Evolutionary conservation across 257 asterid genomes (phyloP).

Genomic region (Gardenia jasminoides): DNA sequence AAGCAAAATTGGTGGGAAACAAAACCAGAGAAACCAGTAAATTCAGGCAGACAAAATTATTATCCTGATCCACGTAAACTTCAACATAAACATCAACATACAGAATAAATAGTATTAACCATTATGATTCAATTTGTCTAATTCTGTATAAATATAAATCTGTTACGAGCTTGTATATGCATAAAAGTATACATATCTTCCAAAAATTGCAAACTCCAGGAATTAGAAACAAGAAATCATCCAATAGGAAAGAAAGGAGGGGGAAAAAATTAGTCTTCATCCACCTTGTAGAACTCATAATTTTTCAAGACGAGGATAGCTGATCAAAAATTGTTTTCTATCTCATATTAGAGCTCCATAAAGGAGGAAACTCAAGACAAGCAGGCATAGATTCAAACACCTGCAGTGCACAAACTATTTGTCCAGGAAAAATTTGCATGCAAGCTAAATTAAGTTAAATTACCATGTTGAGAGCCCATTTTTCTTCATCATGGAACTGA

Average conservation of each 20-base stretch:
- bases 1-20: neutral
- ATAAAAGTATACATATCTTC: too few species aligned
- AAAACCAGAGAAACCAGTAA: neutral
- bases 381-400: neutral
- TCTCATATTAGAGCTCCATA: too few species aligned
- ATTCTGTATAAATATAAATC: too few species aligned
- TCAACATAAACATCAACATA: neutral
- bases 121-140: too few species aligned
- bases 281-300: too few species aligned
- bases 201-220: too few species aligned
- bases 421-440: neutral
- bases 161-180: too few species aligned
- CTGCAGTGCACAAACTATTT: neutral
- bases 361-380: neutral
- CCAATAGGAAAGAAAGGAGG: neutral
- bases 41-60: neutral
- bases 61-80: too few species aligned
- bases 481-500: slow-evolving; percentile 73
- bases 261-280: too few species aligned
- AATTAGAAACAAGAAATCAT: neutral
- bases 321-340: too few species aligned
- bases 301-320: too few species aligned
- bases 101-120: too few species aligned
- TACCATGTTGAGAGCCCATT: slow-evolving; percentile 79
- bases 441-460: neutral